Evolutionary conservation across 2,329 filamentous ascomycete species (phyloP).

Genomic region (Ophiostoma sp.): DNA sequence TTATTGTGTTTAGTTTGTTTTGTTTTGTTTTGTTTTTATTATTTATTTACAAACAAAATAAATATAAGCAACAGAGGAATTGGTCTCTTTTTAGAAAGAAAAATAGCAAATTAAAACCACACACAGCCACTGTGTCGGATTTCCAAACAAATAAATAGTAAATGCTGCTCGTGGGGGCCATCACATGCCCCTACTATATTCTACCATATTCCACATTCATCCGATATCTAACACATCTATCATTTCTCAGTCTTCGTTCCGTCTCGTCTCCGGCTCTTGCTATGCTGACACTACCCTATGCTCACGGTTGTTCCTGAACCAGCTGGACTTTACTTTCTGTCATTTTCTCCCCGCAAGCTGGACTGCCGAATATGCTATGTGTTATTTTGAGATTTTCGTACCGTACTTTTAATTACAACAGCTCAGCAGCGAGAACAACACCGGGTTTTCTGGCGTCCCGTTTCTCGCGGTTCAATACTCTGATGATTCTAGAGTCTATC

Average conservation of each 20-base stretch:
- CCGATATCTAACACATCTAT: neutral
- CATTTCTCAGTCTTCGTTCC: slow-evolving; percentile 4
- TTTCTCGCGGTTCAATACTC: too few species aligned
- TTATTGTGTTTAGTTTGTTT: too few species aligned
- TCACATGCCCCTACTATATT: neutral
- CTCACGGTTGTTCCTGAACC: neutral
- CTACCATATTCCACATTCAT: neutral
- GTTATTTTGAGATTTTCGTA: neutral
- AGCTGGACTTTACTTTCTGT: neutral
- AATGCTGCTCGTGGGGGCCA: neutral
- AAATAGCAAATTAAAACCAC: too few species aligned
- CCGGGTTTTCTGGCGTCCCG: too few species aligned
- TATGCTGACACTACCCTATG: slow-evolving; percentile 7
- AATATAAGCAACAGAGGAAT: too few species aligned
- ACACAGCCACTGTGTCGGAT: too few species aligned
- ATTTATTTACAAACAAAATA: too few species aligned
- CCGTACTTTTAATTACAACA: neutral
- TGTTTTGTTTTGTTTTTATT: too few species aligned
- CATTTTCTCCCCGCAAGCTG: slow-evolving; percentile 9
- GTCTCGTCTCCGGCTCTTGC: neutral
- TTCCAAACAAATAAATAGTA: neutral
- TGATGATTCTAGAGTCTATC: too few species aligned
- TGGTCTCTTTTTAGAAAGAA: too few species aligned
- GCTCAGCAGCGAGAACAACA: too few species aligned
- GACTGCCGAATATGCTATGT: neutral